phyloP scores from a whole-genome alignment of 257 asterid species.

The Asclepias syriaca region DNA sequence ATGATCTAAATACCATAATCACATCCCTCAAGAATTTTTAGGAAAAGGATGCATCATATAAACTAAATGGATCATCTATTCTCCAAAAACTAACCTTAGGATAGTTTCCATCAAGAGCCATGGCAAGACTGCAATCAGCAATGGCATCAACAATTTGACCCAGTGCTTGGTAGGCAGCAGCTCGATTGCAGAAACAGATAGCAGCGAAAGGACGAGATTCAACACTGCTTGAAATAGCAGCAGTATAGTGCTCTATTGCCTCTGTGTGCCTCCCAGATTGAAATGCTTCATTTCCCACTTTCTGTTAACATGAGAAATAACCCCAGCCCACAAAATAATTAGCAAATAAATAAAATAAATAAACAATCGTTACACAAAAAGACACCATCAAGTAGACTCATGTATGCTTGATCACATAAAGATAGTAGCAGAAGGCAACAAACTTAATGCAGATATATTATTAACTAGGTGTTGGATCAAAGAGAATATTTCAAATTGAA shows the following conservation, averaged over 20 bases:
- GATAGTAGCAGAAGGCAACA: background rate
- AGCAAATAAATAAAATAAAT: background rate
- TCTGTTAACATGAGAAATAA: conserved; percentile 35
- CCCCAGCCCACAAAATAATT: background rate
- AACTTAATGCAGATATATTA: background rate
- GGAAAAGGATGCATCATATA: background rate
- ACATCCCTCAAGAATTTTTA: background rate
- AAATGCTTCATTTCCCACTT: conserved; percentile 90
- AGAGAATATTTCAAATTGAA: too few relatives aligned
- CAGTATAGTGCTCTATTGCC: conserved; percentile 79
- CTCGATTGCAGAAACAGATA: conserved; percentile 93
- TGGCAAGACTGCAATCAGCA: conserved; percentile 90
- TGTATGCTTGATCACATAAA: background rate
- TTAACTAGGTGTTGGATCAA: background rate
- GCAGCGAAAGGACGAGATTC: conserved; percentile 89
- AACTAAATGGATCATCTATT: background rate
- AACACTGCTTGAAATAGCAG: conserved; percentile 68
- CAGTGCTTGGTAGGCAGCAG: conserved; percentile 88
- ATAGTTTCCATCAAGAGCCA: conserved; percentile 77
- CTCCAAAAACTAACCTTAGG: conserved; percentile 49
- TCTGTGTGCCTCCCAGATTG: conserved; percentile 63
- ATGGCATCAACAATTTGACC: conserved; percentile 82
- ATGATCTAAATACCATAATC: background rate
- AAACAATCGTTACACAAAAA: background rate
- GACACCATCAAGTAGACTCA: background rate